Conservation (phyloP, 192 early-diverging fungal genomes). For the Podila verticillata region DNA sequence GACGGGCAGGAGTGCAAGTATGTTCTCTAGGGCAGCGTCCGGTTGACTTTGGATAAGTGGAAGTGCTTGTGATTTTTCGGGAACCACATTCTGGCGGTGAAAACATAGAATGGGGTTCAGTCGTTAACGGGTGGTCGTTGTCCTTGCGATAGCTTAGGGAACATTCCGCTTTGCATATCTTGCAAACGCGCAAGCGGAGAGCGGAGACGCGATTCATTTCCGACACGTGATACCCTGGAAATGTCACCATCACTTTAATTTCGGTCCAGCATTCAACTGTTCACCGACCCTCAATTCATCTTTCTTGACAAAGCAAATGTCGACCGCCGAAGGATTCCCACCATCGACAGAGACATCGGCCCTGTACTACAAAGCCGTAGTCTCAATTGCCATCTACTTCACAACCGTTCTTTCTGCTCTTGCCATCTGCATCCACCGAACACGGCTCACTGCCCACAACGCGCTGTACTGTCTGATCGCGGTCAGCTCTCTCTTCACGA, state of each 20-base stretch:
- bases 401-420: slow-evolving; percentile 45
- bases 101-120: too few species aligned
- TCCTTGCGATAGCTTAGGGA: too few species aligned
- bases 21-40: not conserved
- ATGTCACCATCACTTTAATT: not conserved
- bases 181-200: too few species aligned
- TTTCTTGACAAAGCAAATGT: not conserved
- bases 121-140: too few species aligned
- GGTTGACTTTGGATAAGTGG: too few species aligned
- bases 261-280: not conserved
- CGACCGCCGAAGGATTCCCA: not conserved
- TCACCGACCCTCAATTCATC: not conserved
- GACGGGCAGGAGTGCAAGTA: not conserved
- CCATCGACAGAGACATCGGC: slow-evolving; percentile 11
- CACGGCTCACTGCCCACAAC: slow-evolving; percentile 33
- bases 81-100: too few species aligned
- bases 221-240: too few species aligned
- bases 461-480: slow-evolving; percentile 43
- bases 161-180: too few species aligned
- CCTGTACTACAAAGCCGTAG: slow-evolving; percentile 46
- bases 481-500: slow-evolving; percentile 29
- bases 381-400: slow-evolving; percentile 43
- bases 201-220: too few species aligned
- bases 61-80: too few species aligned
- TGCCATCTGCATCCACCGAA: slow-evolving; percentile 36